phyloP scores from a whole-genome alignment of 2,329 filamentous ascomycete genomes.

The Pseudogymnoascus sp. region DNA sequence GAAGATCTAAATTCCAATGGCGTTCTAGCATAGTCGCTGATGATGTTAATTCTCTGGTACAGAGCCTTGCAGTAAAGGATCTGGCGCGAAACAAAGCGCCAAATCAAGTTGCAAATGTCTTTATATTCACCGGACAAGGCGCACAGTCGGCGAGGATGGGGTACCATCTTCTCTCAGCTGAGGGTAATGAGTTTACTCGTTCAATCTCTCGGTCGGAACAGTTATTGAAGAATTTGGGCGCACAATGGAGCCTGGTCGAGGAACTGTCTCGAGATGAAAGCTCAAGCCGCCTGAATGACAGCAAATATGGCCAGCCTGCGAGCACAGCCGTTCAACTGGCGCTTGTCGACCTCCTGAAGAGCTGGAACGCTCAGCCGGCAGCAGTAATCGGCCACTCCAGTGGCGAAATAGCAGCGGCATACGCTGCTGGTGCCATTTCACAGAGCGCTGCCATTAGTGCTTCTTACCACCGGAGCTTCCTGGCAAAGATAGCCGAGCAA shows the following conservation, averaged over 20 bases:
- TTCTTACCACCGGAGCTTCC: conserved; percentile 36
- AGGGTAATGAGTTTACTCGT: not conserved
- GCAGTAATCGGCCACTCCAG: conserved; percentile 40
- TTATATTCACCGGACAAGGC: conserved; percentile 21
- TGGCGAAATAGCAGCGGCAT: conserved; percentile 43
- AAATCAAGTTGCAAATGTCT: not conserved
- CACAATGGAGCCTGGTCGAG: not conserved
- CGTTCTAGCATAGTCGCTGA: not conserved
- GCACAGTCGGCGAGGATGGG: conserved; percentile 22
- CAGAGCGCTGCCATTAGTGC: conserved; percentile 31
- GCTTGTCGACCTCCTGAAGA: conserved; percentile 36
- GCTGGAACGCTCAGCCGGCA: conserved; percentile 32
- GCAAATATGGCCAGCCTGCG: conserved; percentile 35
- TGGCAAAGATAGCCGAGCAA: conserved; percentile 24
- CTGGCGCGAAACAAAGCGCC: not conserved
- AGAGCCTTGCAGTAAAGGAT: not conserved
- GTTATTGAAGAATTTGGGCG: not conserved
- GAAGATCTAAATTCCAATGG: not conserved
- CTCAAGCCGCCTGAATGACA: conserved; percentile 38
- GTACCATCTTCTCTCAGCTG: conserved; percentile 13
- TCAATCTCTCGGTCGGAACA: not conserved
- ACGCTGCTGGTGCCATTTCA: conserved; percentile 31
- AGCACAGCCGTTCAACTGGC: conserved; percentile 43
- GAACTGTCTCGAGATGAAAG: not conserved
- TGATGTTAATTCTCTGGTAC: not conserved